Evolutionary conservation across 495 filamentous ascomycete genomes (phyloP), one percentile per base, ranked within the genome.

Genomic region (Pyrenopolyporus hunteri): DNA sequence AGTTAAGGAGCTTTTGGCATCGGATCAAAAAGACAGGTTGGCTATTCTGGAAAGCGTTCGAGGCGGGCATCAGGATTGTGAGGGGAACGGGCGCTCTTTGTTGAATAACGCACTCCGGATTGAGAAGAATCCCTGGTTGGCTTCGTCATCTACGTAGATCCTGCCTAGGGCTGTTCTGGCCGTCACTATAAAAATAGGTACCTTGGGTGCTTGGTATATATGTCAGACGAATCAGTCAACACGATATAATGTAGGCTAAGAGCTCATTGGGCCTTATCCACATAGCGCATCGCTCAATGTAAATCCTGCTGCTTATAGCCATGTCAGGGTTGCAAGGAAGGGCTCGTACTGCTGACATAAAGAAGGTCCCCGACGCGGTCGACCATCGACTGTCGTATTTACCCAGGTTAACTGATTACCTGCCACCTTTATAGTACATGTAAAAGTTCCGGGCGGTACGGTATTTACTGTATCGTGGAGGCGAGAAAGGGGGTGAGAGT

Each of bases 101-200:
- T 20, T 19, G 22, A 39, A 31, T 37, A 39, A 10, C 29, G n/a
- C 6, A 11, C 5, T 10, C 11, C 22, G 29, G 42, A 57, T n/a
- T n/a, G 53, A 57, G 19, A 57, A 54, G 7, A 16, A 29, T 23
- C 10, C 16, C 23, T 36, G 33, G 37, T 42, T 23, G 9, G 22
- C 29, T 11, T 28, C 19, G 22, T 39, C 31, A 22, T 9, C 13
- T 49, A 4, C 29, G 42, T 57, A 47, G 29, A 37, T 47, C 42
- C 39, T 23, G 32, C 11, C 28, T 35, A 13, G 31, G 11, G 36
- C 37, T 10, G 45, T 36, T 56, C n/a, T 23, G 29, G 23, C 6
- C 13, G 16, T 23, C 19, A 3, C 10, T 33, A 9, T 46, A 45
- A 56, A 45, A 56, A 56, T 45, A 45, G 40, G 37, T 16, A 13